These are phyloP conservation scores for Cadophora luteo-olivacea DNA, from an alignment of 2,329 filamentous ascomycete genomes.

Conservation along the genomic window DNA sequence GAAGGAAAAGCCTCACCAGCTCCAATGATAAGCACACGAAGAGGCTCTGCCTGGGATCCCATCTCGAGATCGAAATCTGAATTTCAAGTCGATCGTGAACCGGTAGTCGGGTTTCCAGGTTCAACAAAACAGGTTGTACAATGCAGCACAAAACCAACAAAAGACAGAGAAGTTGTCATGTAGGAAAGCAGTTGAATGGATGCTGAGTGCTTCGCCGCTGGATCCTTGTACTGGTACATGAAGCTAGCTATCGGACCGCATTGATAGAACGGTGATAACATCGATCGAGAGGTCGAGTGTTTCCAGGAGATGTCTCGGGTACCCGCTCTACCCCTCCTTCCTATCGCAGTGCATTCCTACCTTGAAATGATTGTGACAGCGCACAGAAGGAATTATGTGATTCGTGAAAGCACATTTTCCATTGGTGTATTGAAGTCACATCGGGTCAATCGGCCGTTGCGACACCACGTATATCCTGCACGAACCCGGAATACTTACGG, in stretches of 20 bases:
- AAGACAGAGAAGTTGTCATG: not conserved
- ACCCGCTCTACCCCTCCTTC: not conserved
- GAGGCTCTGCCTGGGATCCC: slow-evolving; percentile 25
- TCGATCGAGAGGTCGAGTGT: not conserved
- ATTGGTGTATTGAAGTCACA: not conserved
- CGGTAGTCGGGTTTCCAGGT: not conserved
- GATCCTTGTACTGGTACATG: not conserved
- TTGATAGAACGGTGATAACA: not conserved
- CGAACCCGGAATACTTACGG: slow-evolving; percentile 10
- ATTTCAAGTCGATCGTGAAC: not conserved
- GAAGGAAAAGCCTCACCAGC: slow-evolving; percentile 23
- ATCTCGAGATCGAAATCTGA: not conserved
- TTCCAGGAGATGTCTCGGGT: not conserved
- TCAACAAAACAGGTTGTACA: not conserved
- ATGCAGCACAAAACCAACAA: not conserved
- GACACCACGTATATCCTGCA: slow-evolving; percentile 11
- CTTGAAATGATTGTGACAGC: not conserved
- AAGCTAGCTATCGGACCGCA: not conserved
- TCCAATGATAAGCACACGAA: slow-evolving; percentile 34
- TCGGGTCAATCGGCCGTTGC: not conserved
- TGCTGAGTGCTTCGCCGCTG: too few species aligned
- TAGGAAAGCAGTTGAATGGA: too few species aligned
- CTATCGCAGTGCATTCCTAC: not conserved
- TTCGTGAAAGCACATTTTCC: not conserved
- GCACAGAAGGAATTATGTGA: not conserved